Conservation (phyloP, 106 monocot species). For the Dendrobium chrysotoxum region DNA sequence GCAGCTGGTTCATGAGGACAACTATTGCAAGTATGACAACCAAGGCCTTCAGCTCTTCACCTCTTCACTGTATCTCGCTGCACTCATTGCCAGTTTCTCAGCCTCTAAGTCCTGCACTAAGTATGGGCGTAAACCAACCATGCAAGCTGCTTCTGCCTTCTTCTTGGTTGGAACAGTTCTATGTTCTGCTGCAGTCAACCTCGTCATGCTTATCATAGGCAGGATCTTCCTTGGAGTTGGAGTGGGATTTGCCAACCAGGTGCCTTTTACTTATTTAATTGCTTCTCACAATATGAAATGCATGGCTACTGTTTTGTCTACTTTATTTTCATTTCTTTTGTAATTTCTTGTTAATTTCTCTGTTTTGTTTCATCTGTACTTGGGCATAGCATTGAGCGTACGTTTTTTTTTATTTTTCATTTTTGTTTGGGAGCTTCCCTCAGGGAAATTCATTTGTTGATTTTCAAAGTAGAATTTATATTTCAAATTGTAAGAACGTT, state of each 20-base stretch:
- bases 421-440: no score
- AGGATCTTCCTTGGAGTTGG: conserved; percentile 37
- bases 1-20: conserved; percentile 11
- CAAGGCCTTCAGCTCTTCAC: conserved; percentile 58
- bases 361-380: no score
- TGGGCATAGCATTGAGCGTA: no score
- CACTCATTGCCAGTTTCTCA: conserved; percentile 33
- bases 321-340: not conserved
- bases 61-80: conserved; percentile 62
- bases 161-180: conserved; percentile 22
- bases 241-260: conserved; percentile 34
- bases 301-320: not conserved
- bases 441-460: no score
- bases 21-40: conserved; percentile 42
- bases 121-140: conserved; percentile 21
- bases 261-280: no score
- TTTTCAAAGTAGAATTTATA: no score
- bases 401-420: not conserved
- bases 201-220: conserved; percentile 32
- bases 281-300: no score
- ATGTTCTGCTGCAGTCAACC: conserved; percentile 16
- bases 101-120: conserved; percentile 22
- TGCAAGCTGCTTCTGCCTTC: conserved; percentile 16
- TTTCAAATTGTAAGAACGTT: no score
- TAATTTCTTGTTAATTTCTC: no score